Base-by-base conservation (phyloP, 2,329 filamentous ascomycete species). In the Colletotrichum incanum region DNA sequence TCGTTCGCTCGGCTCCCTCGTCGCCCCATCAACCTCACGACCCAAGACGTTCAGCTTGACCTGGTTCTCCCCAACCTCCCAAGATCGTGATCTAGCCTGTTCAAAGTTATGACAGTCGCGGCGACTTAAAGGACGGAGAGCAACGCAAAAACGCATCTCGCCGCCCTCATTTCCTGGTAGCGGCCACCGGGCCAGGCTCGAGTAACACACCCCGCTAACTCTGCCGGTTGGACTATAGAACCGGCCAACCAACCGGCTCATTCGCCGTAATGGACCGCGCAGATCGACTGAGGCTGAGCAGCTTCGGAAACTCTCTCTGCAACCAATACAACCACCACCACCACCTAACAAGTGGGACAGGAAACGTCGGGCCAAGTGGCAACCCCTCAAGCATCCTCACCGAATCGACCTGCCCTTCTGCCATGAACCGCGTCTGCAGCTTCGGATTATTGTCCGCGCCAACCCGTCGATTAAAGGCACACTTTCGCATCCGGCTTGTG, bases 241-340 rank as follows among this genome's bases (percentile, higher is more conserved):
- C 20, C 50, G 50, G 47, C 37, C 28, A 31, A 41, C 61, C 61
- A 64, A 55, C 49, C 49, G 50, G 61, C 61, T 54, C 16, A 23
- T 34, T 26, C 60, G 23, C 60, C 60, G 60, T 5, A 60, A 54
- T 49, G 52, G 58, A 43, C 54, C 54, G 55, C 55, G 54, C 41
- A 47, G 45, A 54, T 55, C 45, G 28, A 70, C 34, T 55, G 70
- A 65, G 70, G 70, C 70, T 72, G 70, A 72, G 70, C 59, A 72
- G 47, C 66, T 60, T 41, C 28, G 41, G 52, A 70, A 72, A 72
- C 70, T 70, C 60, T 72, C 47, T 72, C 34, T 60, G 70, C 65
- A 49, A 60, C 54, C 61, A 43, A 18, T 50, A 50, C 60, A 26
- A 63, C 47, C 47, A 39, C 59, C n/a, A 39, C 59, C n/a, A 62